Evolutionary conservation across 2,329 filamentous ascomycete species (phyloP), one percentile per base, ranked within the genome.

Genomic region (Colletotrichum sp.): DNA sequence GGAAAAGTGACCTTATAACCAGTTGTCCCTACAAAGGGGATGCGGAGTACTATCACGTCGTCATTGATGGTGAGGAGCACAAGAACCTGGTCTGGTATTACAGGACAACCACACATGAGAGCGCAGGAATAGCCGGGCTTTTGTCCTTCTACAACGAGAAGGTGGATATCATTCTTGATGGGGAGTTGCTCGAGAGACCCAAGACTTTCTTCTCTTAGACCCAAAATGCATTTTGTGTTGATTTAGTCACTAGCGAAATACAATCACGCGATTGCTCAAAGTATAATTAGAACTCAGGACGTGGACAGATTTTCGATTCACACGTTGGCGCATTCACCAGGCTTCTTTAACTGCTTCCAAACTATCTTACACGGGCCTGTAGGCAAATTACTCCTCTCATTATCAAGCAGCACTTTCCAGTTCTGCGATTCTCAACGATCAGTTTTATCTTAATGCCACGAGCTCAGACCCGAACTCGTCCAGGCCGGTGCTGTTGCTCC

Each of bases 81-180:
- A 84, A 87, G 77, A 88, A 93, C 78, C 70, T 91, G 4, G 86
- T 92, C 2, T 94, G 93, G 93, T 93, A 89, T 73, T 94, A 94
- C 71, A 83, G 84, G 18, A 85, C 87, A 13, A 91, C 93, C 4
- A 90, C 88, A 0, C 79, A 85, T 0, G 93, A 94, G 82, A 90
- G 89, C 71, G 88, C 86, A 3, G 83, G 82, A 3, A 85, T 94
- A 75, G 89, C 89, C 2, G 91, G 91, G 3, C 80, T 87, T 62
- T 62, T 93, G 68, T 93, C 91, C 79, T 94, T 94, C 75, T 94
- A 93, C 77, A 93, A 94, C 77, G 93, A 94, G 81, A 92, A 91
- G 82, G 91, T 94, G 2, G 90, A 93, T 75, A 87, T 94, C n/a
- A 84, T 86, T 71, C 77, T 93, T 8, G 90, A 91, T 76, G 91